Evolutionary conservation across 805 yeast genomes (phyloP), one percentile per base, ranked within the genome.

Genomic region (Wickerhamomyces pijperi): DNA sequence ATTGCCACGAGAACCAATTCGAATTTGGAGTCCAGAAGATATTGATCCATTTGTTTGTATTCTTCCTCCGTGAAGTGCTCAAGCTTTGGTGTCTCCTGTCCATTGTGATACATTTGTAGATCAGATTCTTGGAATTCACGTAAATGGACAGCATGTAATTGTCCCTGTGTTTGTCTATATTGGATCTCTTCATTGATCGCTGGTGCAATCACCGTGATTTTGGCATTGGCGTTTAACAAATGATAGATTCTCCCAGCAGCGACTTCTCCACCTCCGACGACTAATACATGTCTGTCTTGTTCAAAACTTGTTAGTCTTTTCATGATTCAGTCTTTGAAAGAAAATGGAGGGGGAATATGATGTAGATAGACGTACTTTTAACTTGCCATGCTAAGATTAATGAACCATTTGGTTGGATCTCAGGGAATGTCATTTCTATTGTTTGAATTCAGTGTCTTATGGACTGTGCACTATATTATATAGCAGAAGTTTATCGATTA

Each of bases 221-320:
- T 66, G 9, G 92, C 90, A 46, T 78, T 72, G 0, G 94, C 88
- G 15, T 72, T 70, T 3, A 82, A 55, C 17, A 84, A 63, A 50
- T 81, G 84, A 39, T 69, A 64, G 3, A 83, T 74, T 38, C 95
- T 60, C 15, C 85, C 72, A 11, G 77, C 63, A 0, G 87, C 95
- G 8, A 84, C 94, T 36, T 76, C 81, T 11, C 85, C 84, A 6
- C 81, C 86, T 0, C 94, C 94, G 32, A 83, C 72, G 1, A 83
- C 82, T 9, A 83, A 63, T 14, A 82, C 83, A 47, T 72, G 83
- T 36, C 68, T 68, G 45, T 68, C 70, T 60, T 9, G 21, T 7
- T 21, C 9, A 2, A 13, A 21, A 21, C 6, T 7, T 14, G 44
- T 39, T 39, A 39, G 44, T n/a, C n/a, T n/a, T n/a, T n/a, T n/a